A percentile compares a stretch with the other conserved stretches of the same genome.
Conservation (phyloP, 768 basidiomycete species). For the Peribolospora kevripleyi region DNA sequence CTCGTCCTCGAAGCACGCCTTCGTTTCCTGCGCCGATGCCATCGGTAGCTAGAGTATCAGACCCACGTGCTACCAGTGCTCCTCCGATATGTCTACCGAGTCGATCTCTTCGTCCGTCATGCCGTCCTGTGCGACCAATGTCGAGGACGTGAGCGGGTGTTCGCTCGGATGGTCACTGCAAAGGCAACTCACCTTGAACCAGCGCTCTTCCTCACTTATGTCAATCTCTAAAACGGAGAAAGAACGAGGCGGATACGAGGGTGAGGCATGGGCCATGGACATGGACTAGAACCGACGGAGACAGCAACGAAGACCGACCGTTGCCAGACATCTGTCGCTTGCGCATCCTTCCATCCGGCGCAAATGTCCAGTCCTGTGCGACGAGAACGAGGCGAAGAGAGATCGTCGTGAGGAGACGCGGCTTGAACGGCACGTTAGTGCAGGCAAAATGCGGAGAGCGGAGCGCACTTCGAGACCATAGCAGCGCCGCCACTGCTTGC, state of each 20-base stretch:
- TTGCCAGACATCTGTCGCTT: constrained; percentile 33
- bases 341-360: constrained; percentile 28
- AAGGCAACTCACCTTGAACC: constrained; percentile 26
- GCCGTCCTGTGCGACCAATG: constrained; percentile 8
- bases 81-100: constrained; percentile 20
- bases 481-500: constrained; percentile 25
- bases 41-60: no score
- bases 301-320: constrained; percentile 2
- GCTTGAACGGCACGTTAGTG: background rate
- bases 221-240: constrained; percentile 15
- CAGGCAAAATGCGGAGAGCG: background rate
- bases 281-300: no score
- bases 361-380: constrained; percentile 33
- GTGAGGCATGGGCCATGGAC: no score
- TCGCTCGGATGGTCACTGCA: no score
- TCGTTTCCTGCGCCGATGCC: no score
- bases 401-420: background rate
- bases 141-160: no score
- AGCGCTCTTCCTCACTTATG: constrained; percentile 27
- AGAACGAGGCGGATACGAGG: no score
- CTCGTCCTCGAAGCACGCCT: no score
- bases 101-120: constrained; percentile 19
- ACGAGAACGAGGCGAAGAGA: background rate
- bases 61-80: constrained; percentile 15
- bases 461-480: constrained; percentile 23